Evolutionary conservation across 1,284 basidiomycete species (phyloP).

Genomic region (Microbotryum silenes-acaulis): DNA sequence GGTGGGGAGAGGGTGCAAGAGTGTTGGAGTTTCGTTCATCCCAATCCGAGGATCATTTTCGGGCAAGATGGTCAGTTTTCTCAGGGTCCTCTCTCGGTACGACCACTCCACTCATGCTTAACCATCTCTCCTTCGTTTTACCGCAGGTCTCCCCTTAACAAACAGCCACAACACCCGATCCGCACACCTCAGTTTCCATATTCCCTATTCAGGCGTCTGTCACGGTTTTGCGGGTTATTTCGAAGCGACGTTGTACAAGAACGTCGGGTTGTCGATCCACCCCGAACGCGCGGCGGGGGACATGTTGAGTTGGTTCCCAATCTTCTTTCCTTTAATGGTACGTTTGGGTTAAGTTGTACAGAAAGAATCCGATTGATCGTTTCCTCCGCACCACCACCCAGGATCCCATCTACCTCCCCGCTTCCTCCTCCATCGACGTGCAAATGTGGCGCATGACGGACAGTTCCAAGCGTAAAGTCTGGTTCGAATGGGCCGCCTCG

Average conservation of each 20-base stretch:
- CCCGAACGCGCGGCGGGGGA: conserved; percentile 82
- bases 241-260: conserved; percentile 83
- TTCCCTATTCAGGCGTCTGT: conserved; percentile 87
- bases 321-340: conserved; percentile 83
- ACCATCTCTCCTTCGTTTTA: background rate
- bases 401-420: conserved; percentile 89
- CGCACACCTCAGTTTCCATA: conserved; percentile 65
- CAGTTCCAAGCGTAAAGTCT: conserved; percentile 62
- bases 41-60: conserved; percentile 65
- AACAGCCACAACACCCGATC: conserved; percentile 45
- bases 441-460: conserved; percentile 91
- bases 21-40: conserved; percentile 97
- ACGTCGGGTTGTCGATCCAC: conserved; percentile 86
- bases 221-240: conserved; percentile 99
- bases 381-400: conserved; percentile 38
- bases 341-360: conserved; percentile 22
- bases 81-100: too few species aligned
- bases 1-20: conserved; percentile 74
- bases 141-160: conserved; percentile 40
- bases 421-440: conserved; percentile 82
- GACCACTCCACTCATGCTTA: background rate
- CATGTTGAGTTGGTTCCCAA: conserved; percentile 98
- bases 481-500: conserved; percentile 99
- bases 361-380: background rate
- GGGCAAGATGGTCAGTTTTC: conserved; percentile 56